Base-by-base conservation (phyloP, 139 green algal genomes). In the Deuterostichococcus epilithicus region DNA sequence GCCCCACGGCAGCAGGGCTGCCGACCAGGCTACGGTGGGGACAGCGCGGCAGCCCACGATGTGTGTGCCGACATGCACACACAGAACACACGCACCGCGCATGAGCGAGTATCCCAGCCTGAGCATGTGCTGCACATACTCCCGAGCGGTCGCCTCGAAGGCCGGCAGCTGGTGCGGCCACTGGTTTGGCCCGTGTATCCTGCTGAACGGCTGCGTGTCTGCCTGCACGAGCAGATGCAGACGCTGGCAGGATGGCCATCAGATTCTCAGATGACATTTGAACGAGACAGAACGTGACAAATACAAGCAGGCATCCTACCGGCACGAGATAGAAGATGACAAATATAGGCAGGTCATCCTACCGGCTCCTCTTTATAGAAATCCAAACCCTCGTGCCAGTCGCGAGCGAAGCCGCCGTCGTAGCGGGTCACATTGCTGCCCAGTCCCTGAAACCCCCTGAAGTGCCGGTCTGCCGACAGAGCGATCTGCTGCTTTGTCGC, bases 381-480 rank as follows among this genome's bases (percentile, higher is more conserved):
- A 75, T 92, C 85, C 18, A 90, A 83, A 6, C 75, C 88, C 47
- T 90, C 88, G 58, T 92, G 88, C 74, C 66, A 81, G 73, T 92
- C 88, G 1, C 82, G 79, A 30, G 76, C 63, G 39, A 85, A 91
- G 37, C 83, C 83, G 25, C 75, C 75, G 0, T 84, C 83, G 76
- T 86, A 87, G 22, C 83, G 76, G 3, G 88, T 92, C 23, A 92
- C 84, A 59, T 92, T 92, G 0, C 79, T 39, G 10, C 87, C 87
- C 44, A 92, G 85, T 2, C 67, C 72, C 69, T 92, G 87, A 39
- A 85, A 92, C 26, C 87, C 87, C 3, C 87, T 66, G 66, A 80
- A 89, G 65, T 78, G 32, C 6, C 65, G 81, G 44, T 78, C 36
- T 4, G 83, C 78, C 4, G 39, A 68, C 23, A 88, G 76, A 58